A percentile compares a stretch with the other conserved stretches of the same genome.
phyloP scores from a whole-genome alignment of 139 green algal species.

The Limnomonas spitsbergensis region DNA sequence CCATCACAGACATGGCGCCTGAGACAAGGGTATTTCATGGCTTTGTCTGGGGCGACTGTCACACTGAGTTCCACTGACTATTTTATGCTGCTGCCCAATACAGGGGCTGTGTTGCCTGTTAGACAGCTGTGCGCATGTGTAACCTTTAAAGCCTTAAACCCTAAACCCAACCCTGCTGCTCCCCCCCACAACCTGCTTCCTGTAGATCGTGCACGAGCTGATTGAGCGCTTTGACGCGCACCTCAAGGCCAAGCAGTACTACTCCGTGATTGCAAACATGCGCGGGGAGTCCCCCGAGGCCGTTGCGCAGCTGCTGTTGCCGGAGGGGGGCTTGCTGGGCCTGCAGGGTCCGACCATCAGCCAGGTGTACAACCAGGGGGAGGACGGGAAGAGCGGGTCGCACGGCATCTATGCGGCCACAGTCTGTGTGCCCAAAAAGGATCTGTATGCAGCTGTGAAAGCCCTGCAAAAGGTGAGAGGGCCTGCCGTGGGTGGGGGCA shows the following conservation, averaged over 20 bases:
- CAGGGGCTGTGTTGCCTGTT: too few relatives aligned
- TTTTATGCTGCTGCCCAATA: too few relatives aligned
- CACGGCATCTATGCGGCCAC: constrained; percentile 65
- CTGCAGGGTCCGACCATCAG: constrained; percentile 87
- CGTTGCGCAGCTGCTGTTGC: constrained; percentile 53
- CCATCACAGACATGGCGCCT: too few relatives aligned
- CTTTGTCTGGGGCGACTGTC: too few relatives aligned
- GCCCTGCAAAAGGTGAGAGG: constrained; percentile 68
- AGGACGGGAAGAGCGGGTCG: constrained; percentile 16
- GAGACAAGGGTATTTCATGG: too few relatives aligned
- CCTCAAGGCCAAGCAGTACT: constrained; percentile 83
- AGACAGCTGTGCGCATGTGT: too few relatives aligned
- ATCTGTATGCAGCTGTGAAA: constrained; percentile 86
- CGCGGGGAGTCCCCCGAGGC: constrained; percentile 66
- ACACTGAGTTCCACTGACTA: too few relatives aligned
- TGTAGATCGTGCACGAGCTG: constrained; percentile 81
- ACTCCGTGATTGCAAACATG: constrained; percentile 92
- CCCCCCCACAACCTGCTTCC: background rate
- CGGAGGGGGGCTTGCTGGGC: background rate
- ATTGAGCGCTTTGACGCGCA: constrained; percentile 95
- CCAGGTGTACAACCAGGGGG: constrained; percentile 38
- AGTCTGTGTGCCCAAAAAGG: constrained; percentile 86
- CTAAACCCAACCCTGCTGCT: too few relatives aligned
- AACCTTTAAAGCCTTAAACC: too few relatives aligned
- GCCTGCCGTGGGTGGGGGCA: too few relatives aligned